phyloP scores from a whole-genome alignment of 768 basidiomycete genomes.

The Thelephora ganbajun region DNA sequence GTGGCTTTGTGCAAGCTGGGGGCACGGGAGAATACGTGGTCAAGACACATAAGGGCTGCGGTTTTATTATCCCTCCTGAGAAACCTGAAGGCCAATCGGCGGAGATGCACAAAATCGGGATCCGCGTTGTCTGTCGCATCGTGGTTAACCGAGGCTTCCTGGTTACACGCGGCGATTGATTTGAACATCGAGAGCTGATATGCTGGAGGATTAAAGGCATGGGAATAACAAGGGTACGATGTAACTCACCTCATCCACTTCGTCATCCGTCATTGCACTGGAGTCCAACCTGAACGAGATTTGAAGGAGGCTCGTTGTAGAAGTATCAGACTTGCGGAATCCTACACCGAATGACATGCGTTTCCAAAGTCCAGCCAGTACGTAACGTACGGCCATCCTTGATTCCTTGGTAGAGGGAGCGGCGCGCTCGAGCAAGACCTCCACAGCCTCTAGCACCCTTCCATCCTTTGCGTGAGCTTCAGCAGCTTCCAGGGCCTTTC shows the following conservation, averaged over 20 bases:
- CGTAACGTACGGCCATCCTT: slow-evolving; percentile 20
- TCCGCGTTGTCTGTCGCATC: neutral
- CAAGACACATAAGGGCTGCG: slow-evolving; percentile 29
- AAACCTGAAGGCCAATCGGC: neutral
- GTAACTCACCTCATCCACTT: neutral
- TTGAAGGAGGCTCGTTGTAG: neutral
- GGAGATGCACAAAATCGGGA: neutral
- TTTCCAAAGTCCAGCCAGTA: slow-evolving; percentile 33
- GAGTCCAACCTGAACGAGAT: neutral
- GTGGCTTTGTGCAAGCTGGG: slow-evolving; percentile 14
- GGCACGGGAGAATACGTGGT: slow-evolving; percentile 23
- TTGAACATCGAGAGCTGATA: neutral
- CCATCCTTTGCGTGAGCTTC: slow-evolving; percentile 35
- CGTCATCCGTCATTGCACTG: neutral
- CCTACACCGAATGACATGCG: slow-evolving; percentile 25
- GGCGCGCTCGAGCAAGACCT: slow-evolving; percentile 25
- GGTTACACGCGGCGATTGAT: neutral
- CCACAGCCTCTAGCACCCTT: slow-evolving; percentile 31
- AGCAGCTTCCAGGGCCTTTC: slow-evolving; percentile 34
- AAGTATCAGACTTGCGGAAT: neutral
- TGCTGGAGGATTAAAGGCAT: neutral
- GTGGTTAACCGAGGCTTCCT: neutral
- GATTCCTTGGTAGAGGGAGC: slow-evolving; percentile 14
- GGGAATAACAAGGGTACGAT: neutral
- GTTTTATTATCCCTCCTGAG: slow-evolving; percentile 8